A percentile compares a stretch with the other conserved stretches of the same genome.
Evolutionary conservation across 352 stramenopile species (phyloP).

Genomic region (Phytophthora capsici): DNA sequence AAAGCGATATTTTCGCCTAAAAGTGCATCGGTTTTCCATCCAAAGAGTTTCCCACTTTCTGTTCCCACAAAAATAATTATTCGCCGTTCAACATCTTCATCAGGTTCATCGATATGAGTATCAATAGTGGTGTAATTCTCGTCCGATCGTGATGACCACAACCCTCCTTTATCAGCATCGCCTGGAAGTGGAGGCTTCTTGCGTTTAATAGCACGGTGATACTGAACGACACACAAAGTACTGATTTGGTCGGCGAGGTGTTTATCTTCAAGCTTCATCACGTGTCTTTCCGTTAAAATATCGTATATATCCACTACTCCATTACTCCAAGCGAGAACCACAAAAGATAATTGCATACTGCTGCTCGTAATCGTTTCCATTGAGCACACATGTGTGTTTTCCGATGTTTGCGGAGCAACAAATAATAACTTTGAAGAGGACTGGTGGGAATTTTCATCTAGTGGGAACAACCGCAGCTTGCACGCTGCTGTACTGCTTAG

Average conservation of each 20-base stretch:
- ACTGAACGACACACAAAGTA: conserved; percentile 29
- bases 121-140: neutral
- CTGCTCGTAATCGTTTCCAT: conserved; percentile 33
- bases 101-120: neutral
- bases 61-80: conserved; percentile 43
- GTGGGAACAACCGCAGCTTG: conserved; percentile 29
- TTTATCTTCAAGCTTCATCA: conserved; percentile 56
- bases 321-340: conserved; percentile 59
- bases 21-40: conserved; percentile 35
- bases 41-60: conserved; percentile 48
- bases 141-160: conserved; percentile 16
- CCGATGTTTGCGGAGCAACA: conserved; percentile 6
- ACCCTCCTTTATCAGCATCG: conserved; percentile 4
- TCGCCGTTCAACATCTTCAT: neutral
- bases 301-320: conserved; percentile 56
- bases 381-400: conserved; percentile 11
- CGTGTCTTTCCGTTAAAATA: conserved; percentile 16
- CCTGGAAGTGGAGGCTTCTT: neutral
- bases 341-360: conserved; percentile 15
- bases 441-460: conserved; percentile 10
- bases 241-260: conserved; percentile 50
- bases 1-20: neutral
- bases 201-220: neutral
- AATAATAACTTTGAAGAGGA: conserved; percentile 14
- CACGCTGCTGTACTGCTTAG: conserved; percentile 27